phyloP scores from a whole-genome alignment of 441 rosid genomes.

The Iberis amara region DNA sequence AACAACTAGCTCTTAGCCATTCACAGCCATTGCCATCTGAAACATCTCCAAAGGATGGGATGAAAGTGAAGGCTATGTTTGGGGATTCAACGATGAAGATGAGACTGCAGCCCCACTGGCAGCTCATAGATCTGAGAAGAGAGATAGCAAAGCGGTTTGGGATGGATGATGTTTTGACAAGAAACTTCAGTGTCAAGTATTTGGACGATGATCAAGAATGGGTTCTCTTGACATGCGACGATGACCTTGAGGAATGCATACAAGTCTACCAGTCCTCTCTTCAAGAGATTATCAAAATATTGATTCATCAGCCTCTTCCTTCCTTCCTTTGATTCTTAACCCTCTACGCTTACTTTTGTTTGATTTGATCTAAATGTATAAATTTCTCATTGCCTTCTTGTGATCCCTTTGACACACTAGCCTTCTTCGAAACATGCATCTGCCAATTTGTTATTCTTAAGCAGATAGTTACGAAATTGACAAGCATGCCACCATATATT shows the following conservation, averaged over 20 bases:
- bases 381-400: slow-evolving; percentile 12
- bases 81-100: slow-evolving; percentile 53
- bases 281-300: slow-evolving; percentile 49
- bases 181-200: slow-evolving; percentile 59
- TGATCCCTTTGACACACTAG: not conserved
- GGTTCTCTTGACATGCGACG: slow-evolving; percentile 92
- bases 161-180: slow-evolving; percentile 39
- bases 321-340: slow-evolving; percentile 18
- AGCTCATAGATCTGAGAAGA: slow-evolving; percentile 48
- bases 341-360: slow-evolving; percentile 8
- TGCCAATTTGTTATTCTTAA: not conserved
- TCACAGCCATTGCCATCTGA: slow-evolving; percentile 46
- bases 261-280: slow-evolving; percentile 49
- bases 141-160: slow-evolving; percentile 62
- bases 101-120: slow-evolving; percentile 52
- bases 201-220: slow-evolving; percentile 84
- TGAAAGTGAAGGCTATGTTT: slow-evolving; percentile 50
- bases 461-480: not conserved
- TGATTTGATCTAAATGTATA: slow-evolving; percentile 22
- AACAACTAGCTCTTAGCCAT: slow-evolving; percentile 48
- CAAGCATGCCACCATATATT: slow-evolving; percentile 5
- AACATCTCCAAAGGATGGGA: slow-evolving; percentile 20
- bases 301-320: slow-evolving; percentile 36
- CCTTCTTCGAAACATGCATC: not conserved
- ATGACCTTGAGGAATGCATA: slow-evolving; percentile 85